Evolutionary conservation across 140 eudicot species (phyloP), one percentile per base, ranked within the genome.

Genomic region (Erigeron philadelphicus): DNA sequence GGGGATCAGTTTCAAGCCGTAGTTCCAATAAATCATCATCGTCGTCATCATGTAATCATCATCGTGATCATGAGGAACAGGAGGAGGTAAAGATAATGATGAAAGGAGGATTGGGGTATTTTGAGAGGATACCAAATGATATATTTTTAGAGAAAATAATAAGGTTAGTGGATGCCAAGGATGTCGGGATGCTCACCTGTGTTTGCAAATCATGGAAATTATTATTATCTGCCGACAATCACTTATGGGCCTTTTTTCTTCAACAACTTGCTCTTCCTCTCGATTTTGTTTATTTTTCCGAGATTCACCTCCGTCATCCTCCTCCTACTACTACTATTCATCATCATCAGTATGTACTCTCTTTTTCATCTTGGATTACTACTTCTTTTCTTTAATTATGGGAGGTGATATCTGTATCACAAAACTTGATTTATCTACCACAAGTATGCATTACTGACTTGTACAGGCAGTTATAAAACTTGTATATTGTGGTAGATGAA

Each of bases 171-270:
- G 88, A 75, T 0, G 93, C 96, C 8, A 72, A 57, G 17, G 96
- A 88, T 40, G 72, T 84, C 3, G 96, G 86, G 11, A 77, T 53
- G 64, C 74, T 88, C 18, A 65, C 81, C 7, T 72, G 77, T 0
- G 96, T 88, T 9, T 88, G 96, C 57, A 88, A 72, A 46, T 49
- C 85, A 35, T 88, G 81, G 96, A 85, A 75, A 18, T n/a, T 66
- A 2, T 44, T 88, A 0, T 80, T 85, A 9, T 67, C 89, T 9
- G 1, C 25, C 25, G 89, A 83, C 35, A 83, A 85, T 75, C 76
- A 73, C 44, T 62, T 88, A 3, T 88, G 96, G 96, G 68, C 86
- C 46, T 64, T 79, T 70, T 88, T 81, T 61, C 76, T 88, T n/a
- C 93, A 88, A 77, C 67, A 80, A 54, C 88, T 82, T 76, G 70